These are phyloP conservation scores for Phytophthora citrophthora DNA, from an alignment of 352 stramenopile genomes.

Conservation along the genomic window DNA sequence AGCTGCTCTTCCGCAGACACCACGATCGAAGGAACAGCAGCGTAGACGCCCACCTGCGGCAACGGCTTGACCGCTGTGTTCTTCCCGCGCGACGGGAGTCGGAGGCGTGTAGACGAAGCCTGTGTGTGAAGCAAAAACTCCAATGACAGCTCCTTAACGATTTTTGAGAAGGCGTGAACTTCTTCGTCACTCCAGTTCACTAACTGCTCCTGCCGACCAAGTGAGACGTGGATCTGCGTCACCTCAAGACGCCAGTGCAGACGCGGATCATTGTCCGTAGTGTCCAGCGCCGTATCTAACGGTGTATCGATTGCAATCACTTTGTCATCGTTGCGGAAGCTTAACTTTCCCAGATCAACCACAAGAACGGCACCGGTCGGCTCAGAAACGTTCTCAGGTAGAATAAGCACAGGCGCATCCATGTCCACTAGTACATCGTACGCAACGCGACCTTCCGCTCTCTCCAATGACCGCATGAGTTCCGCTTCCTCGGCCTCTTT, in stretches of 20 bases:
- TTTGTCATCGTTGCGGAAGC: conserved; percentile 60
- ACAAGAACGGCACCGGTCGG: conserved; percentile 53
- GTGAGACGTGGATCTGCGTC: conserved; percentile 63
- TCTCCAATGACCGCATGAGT: conserved; percentile 46
- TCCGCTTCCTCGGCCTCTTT: conserved; percentile 52
- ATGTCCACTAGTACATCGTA: conserved; percentile 82
- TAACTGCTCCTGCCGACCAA: conserved; percentile 51
- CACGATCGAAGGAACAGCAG: conserved; percentile 46
- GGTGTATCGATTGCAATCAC: conserved; percentile 21
- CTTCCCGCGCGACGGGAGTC: conserved; percentile 16
- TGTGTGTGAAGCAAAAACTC: conserved; percentile 61
- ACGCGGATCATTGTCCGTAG: conserved; percentile 11
- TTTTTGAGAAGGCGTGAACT: conserved; percentile 42
- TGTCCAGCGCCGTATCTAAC: conserved; percentile 2
- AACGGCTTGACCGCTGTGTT: conserved; percentile 17
- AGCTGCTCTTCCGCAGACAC: conserved; percentile 63
- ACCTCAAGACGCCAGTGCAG: conserved; percentile 73
- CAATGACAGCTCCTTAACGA: conserved; percentile 71
- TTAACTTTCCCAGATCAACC: conserved; percentile 74
- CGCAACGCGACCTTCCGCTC: conserved; percentile 26
- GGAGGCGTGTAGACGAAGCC: conserved; percentile 31
- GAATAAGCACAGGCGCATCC: conserved; percentile 74
- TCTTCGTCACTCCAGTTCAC: conserved; percentile 47
- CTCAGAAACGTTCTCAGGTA: conserved; percentile 60
- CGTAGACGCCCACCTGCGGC: conserved; percentile 41